A percentile compares a stretch with the other conserved stretches of the same genome.
Evolutionary conservation across 2,329 filamentous ascomycete genomes (phyloP).

Genomic region (Fusarium keratoplasticum): DNA sequence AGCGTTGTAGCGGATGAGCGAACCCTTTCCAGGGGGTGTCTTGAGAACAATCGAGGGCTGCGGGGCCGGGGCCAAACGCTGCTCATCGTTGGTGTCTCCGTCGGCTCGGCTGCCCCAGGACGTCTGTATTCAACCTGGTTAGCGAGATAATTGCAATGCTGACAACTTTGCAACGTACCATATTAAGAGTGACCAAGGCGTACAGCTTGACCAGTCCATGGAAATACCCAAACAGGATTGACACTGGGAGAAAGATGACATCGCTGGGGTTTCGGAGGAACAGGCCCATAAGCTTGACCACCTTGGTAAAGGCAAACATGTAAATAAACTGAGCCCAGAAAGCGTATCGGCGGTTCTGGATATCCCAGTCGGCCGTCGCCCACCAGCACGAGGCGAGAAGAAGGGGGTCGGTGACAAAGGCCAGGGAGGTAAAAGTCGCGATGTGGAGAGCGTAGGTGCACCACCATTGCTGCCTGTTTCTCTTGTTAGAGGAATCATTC

Average conservation of each 20-base stretch:
- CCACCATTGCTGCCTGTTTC: conserved; percentile 85
- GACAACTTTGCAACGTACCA: conserved; percentile 70
- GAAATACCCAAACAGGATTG: conserved; percentile 90
- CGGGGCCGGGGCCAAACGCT: conserved; percentile 70
- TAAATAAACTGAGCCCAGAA: conserved; percentile 75
- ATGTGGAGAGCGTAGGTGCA: conserved; percentile 93
- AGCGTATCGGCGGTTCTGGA: conserved; percentile 62
- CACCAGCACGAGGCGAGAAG: conserved; percentile 77
- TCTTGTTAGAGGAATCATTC: conserved; percentile 34
- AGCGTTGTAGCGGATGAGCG: conserved; percentile 60
- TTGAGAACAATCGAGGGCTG: conserved; percentile 56
- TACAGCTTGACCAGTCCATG: conserved; percentile 94
- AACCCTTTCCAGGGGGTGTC: conserved; percentile 56
- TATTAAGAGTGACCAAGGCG: conserved; percentile 82
- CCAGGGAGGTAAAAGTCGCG: conserved; percentile 91
- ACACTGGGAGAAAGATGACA: conserved; percentile 83
- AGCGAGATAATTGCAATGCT: conserved; percentile 7
- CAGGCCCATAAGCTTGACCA: conserved; percentile 89
- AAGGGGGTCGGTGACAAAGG: conserved; percentile 80
- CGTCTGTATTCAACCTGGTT: conserved; percentile 67
- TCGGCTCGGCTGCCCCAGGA: conserved; percentile 96
- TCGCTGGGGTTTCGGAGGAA: conserved; percentile 88
- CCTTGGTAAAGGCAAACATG: conserved; percentile 87
- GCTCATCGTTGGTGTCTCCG: conserved; percentile 84
- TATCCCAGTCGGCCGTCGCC: conserved; percentile 72